phyloP scores from a whole-genome alignment of 129 eudicot genomes.

The Helianthus tuberosus region DNA sequence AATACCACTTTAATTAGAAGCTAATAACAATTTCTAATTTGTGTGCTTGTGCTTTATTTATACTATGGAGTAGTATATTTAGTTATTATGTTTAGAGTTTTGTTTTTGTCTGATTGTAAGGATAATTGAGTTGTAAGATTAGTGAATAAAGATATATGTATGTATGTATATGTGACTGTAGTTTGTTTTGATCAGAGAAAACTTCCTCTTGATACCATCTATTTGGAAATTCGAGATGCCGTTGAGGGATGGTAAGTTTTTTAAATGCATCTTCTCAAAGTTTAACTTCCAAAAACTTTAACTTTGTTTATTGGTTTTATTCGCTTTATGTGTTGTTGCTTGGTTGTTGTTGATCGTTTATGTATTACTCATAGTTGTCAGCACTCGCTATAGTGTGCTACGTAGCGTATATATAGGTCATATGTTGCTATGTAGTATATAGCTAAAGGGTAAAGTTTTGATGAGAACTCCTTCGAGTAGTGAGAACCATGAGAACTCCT shows the following conservation, averaged over 20 bases:
- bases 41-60: too few species aligned
- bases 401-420: too few species aligned
- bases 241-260: conserved; percentile 72
- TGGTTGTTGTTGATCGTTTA: not conserved
- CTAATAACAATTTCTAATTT: not conserved
- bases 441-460: too few species aligned
- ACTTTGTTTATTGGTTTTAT: not conserved
- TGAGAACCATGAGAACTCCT: too few species aligned
- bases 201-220: conserved; percentile 82
- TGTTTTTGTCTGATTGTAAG: not conserved
- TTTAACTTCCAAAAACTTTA: not conserved
- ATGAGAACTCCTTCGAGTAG: too few species aligned
- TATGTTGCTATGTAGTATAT: too few species aligned
- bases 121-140: not conserved
- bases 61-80: not conserved
- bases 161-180: not conserved
- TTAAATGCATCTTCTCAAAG: not conserved
- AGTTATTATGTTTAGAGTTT: too few species aligned
- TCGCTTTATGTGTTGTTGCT: not conserved
- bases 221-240: conserved; percentile 72
- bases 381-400: too few species aligned
- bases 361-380: too few species aligned
- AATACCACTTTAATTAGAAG: not conserved
- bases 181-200: conserved; percentile 62
- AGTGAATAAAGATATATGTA: not conserved